These are phyloP conservation scores for Schoenoplectus triqueter DNA, from an alignment of 202 grass and related monocot genomes.

Conservation along the genomic window DNA sequence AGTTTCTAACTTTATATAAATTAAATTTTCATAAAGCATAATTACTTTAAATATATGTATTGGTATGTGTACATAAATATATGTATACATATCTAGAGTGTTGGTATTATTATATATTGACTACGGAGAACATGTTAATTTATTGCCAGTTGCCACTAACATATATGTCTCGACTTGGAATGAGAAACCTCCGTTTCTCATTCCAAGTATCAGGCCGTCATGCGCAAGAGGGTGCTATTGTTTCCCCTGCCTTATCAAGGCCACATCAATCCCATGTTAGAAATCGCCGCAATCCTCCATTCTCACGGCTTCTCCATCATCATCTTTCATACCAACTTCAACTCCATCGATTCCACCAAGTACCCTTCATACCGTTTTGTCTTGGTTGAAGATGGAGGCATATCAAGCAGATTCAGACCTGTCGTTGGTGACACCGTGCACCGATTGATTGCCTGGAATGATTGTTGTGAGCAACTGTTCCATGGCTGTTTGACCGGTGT, in stretches of 20 bases:
- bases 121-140: too few species aligned
- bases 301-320: conserved; percentile 37
- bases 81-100: too few species aligned
- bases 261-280: conserved; percentile 52
- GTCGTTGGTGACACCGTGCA: background rate
- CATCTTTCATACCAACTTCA: conserved; percentile 39
- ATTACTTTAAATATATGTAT: too few species aligned
- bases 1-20: too few species aligned
- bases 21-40: too few species aligned
- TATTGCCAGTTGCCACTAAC: too few species aligned
- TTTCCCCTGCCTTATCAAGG: conserved; percentile 47
- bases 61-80: too few species aligned
- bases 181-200: too few species aligned
- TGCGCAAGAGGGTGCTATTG: conserved; percentile 33
- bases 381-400: conserved; percentile 26
- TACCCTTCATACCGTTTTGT: conserved; percentile 35
- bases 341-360: conserved; percentile 32
- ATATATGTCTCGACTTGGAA: too few species aligned
- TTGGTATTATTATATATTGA: too few species aligned
- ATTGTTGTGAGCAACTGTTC: conserved; percentile 39
- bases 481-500: conserved; percentile 10
- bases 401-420: background rate
- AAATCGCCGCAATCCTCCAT: conserved; percentile 36
- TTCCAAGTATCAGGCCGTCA: background rate
- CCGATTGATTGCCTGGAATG: conserved; percentile 28